Base-by-base conservation (phyloP, 495 filamentous ascomycete genomes). In the Cercophora newfieldiana region DNA sequence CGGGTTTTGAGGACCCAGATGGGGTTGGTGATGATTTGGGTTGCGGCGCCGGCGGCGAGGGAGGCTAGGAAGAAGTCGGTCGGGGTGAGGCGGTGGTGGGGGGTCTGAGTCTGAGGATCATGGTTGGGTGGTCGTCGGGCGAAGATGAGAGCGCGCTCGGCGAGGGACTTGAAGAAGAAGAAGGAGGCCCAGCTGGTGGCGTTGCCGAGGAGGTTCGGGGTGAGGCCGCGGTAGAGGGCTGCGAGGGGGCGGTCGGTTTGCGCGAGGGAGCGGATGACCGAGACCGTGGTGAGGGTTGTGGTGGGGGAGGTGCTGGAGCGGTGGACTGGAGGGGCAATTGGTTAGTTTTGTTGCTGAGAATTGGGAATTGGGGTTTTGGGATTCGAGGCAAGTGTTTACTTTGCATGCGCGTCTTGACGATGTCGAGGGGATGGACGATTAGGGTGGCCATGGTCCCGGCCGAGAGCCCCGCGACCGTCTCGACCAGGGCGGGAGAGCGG, bases 1-100 rank as follows among this genome's bases (percentile, higher is more conserved):
- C 95, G 91, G 2, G 95, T 99, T 77, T 98, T 98, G 74, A 99
- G 86, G 6, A 99, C 95, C 95, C 95, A 99, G 72, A 99, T 90
- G 4, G 95, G 95, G 74, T 99, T 99, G 56, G 96, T 98, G 66
- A 91, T 80, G 26, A 93, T 74, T 37, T 92, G 90, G 5, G 92
- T 94, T 21, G 90, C 70, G 30, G 80, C 76, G 84, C 93, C 93
- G 61, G 93, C 91, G 54, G 83, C 77, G 33, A 88, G 90, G 47
- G 92, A 95, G 25, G 95, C 88, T 56, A 90, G 71, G 73, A 97
- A 93, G 78, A 92, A 97, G 74, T 97, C 93, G 48, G 81, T 80
- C 8, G 90, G 88, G n/a, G 85, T 79, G 2, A 94, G 85, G 18
- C 71, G 61, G 26, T 61, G 47, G 7, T 51, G 50, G 24, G 56